Evolutionary conservation across 2,329 filamentous ascomycete species (phyloP).

Genomic region (Nigrospora osmanthi): DNA sequence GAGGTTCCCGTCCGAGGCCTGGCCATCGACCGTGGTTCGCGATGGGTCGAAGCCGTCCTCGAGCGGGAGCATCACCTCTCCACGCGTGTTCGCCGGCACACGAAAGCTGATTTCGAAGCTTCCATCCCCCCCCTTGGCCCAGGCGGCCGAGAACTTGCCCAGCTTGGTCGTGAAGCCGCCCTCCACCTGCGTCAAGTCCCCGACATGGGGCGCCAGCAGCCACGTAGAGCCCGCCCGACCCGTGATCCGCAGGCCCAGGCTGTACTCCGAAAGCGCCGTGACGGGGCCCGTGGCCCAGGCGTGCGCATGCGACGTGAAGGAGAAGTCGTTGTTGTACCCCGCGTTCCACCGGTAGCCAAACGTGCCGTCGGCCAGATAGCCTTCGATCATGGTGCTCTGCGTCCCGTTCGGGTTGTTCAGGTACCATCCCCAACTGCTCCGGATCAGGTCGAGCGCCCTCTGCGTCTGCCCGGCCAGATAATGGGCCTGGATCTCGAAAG

Average conservation of each 20-base stretch:
- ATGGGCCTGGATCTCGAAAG: constrained; percentile 52
- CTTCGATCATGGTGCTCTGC: constrained; percentile 50
- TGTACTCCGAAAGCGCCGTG: constrained; percentile 32
- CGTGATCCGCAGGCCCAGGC: constrained; percentile 33
- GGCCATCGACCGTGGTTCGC: neutral
- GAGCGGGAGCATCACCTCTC: constrained; percentile 15
- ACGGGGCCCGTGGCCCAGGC: constrained; percentile 42
- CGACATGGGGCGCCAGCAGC: constrained; percentile 29
- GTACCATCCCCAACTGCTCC: constrained; percentile 53
- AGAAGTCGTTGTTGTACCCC: constrained; percentile 41
- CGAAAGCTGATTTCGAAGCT: constrained; percentile 13
- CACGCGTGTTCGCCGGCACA: constrained; percentile 15
- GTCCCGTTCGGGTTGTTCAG: constrained; percentile 49
- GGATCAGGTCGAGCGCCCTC: constrained; percentile 48
- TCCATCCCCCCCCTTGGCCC: constrained; percentile 9
- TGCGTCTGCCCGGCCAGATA: constrained; percentile 35
- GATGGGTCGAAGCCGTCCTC: neutral
- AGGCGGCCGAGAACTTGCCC: constrained; percentile 27
- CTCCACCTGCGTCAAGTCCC: constrained; percentile 27
- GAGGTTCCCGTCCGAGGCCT: neutral
- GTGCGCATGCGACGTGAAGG: constrained; percentile 40
- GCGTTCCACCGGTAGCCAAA: constrained; percentile 47
- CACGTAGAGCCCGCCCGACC: constrained; percentile 25
- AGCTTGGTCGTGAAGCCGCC: constrained; percentile 30
- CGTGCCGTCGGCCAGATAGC: constrained; percentile 45